Evolutionary conservation across 2,329 filamentous ascomycete species (phyloP).

Genomic region (Torrubiellomyces zombiae): DNA sequence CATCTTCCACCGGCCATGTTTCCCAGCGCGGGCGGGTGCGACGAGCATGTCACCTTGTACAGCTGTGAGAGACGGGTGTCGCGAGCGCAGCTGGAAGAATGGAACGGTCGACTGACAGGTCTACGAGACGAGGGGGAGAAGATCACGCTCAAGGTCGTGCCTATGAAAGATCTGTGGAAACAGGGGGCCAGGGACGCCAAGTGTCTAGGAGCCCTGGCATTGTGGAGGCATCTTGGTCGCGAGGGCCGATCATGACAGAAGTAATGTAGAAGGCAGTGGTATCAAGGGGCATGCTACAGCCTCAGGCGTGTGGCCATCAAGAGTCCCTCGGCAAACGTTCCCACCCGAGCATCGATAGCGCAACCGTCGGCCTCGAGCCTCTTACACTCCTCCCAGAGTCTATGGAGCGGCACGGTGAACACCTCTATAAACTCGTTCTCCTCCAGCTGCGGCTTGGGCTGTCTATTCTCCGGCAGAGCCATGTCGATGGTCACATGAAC

Average conservation of each 20-base stretch:
- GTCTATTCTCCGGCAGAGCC: slow-evolving; percentile 48
- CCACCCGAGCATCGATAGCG: slow-evolving; percentile 65
- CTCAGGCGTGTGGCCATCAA: slow-evolving; percentile 47
- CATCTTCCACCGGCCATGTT: slow-evolving; percentile 32
- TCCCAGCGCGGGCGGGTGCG: slow-evolving; percentile 41
- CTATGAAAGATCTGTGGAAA: slow-evolving; percentile 37
- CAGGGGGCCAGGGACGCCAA: slow-evolving; percentile 42
- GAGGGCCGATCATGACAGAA: slow-evolving; percentile 3
- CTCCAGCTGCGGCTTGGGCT: slow-evolving; percentile 53
- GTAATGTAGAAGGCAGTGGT: slow-evolving; percentile 1
- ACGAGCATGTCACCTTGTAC: slow-evolving; percentile 43
- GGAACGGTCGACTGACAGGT: slow-evolving; percentile 41
- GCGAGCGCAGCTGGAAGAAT: slow-evolving; percentile 31
- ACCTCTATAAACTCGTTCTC: slow-evolving; percentile 73
- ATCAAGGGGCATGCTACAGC: slow-evolving; percentile 12
- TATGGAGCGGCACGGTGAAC: slow-evolving; percentile 48
- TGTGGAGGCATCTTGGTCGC: slow-evolving; percentile 39
- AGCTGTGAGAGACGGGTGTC: slow-evolving; percentile 36
- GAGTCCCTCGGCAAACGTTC: slow-evolving; percentile 62
- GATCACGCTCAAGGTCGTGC: slow-evolving; percentile 43
- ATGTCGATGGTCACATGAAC: slow-evolving; percentile 61
- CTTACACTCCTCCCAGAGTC: slow-evolving; percentile 50
- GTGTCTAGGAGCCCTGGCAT: slow-evolving; percentile 38
- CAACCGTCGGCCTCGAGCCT: slow-evolving; percentile 52
- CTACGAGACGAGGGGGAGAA: slow-evolving; percentile 41